Conservation (phyloP, 768 basidiomycete genomes). For the Calocera viscosa region DNA sequence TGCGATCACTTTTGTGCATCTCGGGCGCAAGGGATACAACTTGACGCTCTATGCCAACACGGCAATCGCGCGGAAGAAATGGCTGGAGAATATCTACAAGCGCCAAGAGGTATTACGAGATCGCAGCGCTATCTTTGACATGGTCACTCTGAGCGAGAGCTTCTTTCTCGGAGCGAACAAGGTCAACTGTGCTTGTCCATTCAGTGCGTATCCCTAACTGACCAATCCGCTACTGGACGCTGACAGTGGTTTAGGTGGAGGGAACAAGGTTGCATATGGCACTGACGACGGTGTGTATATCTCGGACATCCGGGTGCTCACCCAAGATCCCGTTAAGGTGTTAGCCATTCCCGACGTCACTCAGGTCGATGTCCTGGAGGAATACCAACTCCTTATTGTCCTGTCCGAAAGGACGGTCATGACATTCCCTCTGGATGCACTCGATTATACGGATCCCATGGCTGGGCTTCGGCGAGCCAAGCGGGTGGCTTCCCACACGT, state of each 20-base stretch:
- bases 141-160: slow-evolving; percentile 68
- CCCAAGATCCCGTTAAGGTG: slow-evolving; percentile 68
- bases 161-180: slow-evolving; percentile 77
- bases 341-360: slow-evolving; percentile 77
- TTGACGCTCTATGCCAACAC: slow-evolving; percentile 86
- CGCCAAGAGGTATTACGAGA: slow-evolving; percentile 79
- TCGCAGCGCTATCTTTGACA: slow-evolving; percentile 76
- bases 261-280: slow-evolving; percentile 83
- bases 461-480: slow-evolving; percentile 88
- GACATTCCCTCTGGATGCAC: slow-evolving; percentile 86
- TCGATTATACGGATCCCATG: slow-evolving; percentile 81
- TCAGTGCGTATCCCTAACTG: slow-evolving; percentile 45
- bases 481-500: slow-evolving; percentile 87
- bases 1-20: slow-evolving; percentile 84
- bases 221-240: neutral
- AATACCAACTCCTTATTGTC: slow-evolving; percentile 91
- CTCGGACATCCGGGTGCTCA: slow-evolving; percentile 51
- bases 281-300: slow-evolving; percentile 95
- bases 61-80: slow-evolving; percentile 74
- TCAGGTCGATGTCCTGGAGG: slow-evolving; percentile 93
- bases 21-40: slow-evolving; percentile 85
- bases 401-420: slow-evolving; percentile 97
- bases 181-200: slow-evolving; percentile 83
- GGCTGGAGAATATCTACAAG: slow-evolving; percentile 83
- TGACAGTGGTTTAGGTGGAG: slow-evolving; percentile 47